Conservation (phyloP, 2,329 filamentous ascomycete species). For the Talaromyces amestolkiae region DNA sequence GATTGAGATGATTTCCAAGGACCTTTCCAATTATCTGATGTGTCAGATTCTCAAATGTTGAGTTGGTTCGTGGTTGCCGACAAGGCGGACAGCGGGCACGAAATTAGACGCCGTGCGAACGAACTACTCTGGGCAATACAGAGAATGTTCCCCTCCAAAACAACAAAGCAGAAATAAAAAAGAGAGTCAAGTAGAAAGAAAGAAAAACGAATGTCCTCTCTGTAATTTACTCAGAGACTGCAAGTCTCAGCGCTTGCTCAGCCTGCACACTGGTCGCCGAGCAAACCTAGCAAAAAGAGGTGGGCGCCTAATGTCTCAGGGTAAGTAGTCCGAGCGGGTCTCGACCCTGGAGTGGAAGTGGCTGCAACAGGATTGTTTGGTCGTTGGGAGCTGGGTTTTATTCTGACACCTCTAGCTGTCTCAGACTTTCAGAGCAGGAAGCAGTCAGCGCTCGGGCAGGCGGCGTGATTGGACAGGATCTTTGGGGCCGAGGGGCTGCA, state of each 20-base stretch:
- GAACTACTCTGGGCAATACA: slow-evolving; percentile 1
- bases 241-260: slow-evolving; percentile 12
- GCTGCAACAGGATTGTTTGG: slow-evolving; percentile 3
- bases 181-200: not conserved
- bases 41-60: not conserved
- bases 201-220: not conserved
- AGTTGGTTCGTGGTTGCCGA: slow-evolving; percentile 2
- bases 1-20: not conserved
- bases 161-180: not conserved
- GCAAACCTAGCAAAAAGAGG: not conserved
- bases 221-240: not conserved
- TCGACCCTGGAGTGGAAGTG: slow-evolving; percentile 2
- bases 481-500: slow-evolving; percentile 6
- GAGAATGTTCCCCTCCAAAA: not conserved
- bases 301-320: slow-evolving; percentile 18
- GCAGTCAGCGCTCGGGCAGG: slow-evolving; percentile 7
- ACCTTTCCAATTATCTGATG: not conserved
- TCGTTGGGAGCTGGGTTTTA: not conserved
- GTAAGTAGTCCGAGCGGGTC: slow-evolving; percentile 15
- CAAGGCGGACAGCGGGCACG: slow-evolving; percentile 2
- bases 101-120: slow-evolving; percentile 3
- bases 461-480: slow-evolving; percentile 10
- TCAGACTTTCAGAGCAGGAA: slow-evolving; percentile 3
- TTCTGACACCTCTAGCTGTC: slow-evolving; percentile 11
- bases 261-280: not conserved